These are phyloP conservation scores for Aegilops speltoides DNA, from an alignment of 176 grass and related monocot genomes.

Conservation along the genomic window DNA sequence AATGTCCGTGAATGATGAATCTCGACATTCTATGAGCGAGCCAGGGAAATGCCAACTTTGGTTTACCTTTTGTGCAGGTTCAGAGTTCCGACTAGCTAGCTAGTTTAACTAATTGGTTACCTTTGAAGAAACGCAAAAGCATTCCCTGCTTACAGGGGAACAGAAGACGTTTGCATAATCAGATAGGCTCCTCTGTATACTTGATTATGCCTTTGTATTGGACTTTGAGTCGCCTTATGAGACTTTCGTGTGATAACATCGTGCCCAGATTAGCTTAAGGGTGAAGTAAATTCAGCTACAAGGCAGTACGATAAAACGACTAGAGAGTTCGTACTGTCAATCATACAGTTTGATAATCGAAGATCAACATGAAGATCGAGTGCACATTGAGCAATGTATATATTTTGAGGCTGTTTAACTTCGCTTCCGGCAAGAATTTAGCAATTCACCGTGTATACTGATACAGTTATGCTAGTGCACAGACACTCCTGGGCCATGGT, in stretches of 20 bases:
- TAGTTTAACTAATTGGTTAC: not conserved
- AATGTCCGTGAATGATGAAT: slow-evolving; percentile 28
- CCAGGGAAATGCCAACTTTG: not conserved
- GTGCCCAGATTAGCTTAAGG: not conserved
- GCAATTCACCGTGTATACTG: not conserved
- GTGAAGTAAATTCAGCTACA: not conserved
- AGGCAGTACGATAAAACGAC: not conserved
- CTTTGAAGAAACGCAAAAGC: not conserved
- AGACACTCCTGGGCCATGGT: not conserved
- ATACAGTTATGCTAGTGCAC: no score
- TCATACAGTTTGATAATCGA: not conserved
- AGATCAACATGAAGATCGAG: not conserved
- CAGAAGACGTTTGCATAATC: not conserved
- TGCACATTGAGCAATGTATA: not conserved
- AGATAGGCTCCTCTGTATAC: not conserved
- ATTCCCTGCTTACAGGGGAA: not conserved
- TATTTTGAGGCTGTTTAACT: not conserved
- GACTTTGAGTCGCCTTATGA: not conserved
- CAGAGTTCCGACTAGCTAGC: not conserved
- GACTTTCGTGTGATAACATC: not conserved
- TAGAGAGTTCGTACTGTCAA: not conserved
- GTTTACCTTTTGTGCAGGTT: not conserved
- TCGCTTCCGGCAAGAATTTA: not conserved
- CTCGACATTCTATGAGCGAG: not conserved
- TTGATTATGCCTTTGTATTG: not conserved